Evolutionary conservation across 2,329 filamentous ascomycete genomes (phyloP), one percentile per base, ranked within the genome.

Genomic region (Tolypocladium amazonense): DNA sequence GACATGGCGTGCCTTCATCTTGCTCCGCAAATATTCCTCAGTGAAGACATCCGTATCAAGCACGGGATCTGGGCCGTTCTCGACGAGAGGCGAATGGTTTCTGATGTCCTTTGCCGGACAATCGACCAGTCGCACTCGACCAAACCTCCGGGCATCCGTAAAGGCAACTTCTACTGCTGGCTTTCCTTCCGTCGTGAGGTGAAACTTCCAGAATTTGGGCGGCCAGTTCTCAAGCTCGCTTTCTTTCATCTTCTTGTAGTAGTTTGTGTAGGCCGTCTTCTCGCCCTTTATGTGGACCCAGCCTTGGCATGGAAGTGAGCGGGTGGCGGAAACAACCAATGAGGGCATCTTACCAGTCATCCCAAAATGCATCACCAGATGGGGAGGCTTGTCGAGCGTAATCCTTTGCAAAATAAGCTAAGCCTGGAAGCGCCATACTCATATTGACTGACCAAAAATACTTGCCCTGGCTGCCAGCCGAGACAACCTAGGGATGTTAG

Each of bases 31-130:
- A 81, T 90, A 97, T 0, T 85, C 81, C 59, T 88, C 81, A 0
- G 90, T 95, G 63, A 97, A 83, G 1, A 86, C 73, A 53, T 92
- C 85, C 62, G 84, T 85, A 69, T 97, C 92, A 1, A 90, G 79
- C 0, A 97, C 88, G 0, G 94, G 94, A 75, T 99, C 94, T 0
- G 94, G 93, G 0, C 94, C 94, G 68, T 97, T 97, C 71, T 96
- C 90, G 41, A 89, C 88, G 3, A 99, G 78, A 0, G 94, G 94
- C 0, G 85, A 86, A 61, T 88, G 76, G 25, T 88, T 82, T 58
- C 93, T 80, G 66, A 97, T 95, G 39, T 90, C 80, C 2, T 85
- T 81, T 0, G 83, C 92, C 4, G 86, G 83, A 64, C 89, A 95
- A 72, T 97, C 84, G 6, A 99, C 85, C 15, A 97, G 80, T 15